Conservation (phyloP, 1,284 basidiomycete species). For the Sphagnurus paluster region DNA sequence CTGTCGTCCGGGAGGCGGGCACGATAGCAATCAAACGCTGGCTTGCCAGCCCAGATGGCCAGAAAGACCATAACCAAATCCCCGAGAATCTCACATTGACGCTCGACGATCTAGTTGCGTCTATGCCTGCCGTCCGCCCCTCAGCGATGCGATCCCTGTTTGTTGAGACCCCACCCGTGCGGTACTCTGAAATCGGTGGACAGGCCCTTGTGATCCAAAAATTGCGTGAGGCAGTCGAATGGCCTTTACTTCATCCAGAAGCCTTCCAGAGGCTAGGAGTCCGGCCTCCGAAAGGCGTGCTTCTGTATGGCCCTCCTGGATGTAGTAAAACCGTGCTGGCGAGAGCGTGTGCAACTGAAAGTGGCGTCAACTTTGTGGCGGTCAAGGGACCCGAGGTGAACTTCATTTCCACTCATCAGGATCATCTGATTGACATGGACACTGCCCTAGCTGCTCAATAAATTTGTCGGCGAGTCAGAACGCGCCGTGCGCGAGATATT, state of each 20-base stretch:
- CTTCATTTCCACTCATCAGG: constrained; percentile 1
- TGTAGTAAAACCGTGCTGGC: constrained; percentile 97
- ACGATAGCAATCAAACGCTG: constrained; percentile 88
- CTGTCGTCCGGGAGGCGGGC: constrained; percentile 92
- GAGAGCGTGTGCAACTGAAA: constrained; percentile 92
- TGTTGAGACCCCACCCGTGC: constrained; percentile 82
- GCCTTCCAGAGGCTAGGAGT: constrained; percentile 89
- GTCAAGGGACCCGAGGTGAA: constrained; percentile 94
- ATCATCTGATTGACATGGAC: constrained; percentile 8
- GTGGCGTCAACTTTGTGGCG: constrained; percentile 96
- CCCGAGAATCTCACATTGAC: constrained; percentile 47
- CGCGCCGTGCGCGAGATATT: constrained; percentile 94
- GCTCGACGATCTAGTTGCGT: constrained; percentile 65
- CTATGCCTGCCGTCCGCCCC: constrained; percentile 82
- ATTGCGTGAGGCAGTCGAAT: constrained; percentile 88
- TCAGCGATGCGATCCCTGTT: constrained; percentile 95
- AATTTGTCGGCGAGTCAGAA: constrained; percentile 98
- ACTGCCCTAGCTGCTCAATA: constrained; percentile 84
- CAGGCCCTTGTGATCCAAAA: constrained; percentile 80
- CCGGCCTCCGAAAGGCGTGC: constrained; percentile 84
- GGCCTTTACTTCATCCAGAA: constrained; percentile 88
- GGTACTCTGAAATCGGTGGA: constrained; percentile 90
- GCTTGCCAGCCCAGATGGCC: constrained; percentile 40
- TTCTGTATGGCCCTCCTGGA: constrained; percentile 96
- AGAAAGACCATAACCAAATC: constrained; percentile 19